Conservation (phyloP, 1,139 yeast species). For the Kluyveromyces sp. region DNA sequence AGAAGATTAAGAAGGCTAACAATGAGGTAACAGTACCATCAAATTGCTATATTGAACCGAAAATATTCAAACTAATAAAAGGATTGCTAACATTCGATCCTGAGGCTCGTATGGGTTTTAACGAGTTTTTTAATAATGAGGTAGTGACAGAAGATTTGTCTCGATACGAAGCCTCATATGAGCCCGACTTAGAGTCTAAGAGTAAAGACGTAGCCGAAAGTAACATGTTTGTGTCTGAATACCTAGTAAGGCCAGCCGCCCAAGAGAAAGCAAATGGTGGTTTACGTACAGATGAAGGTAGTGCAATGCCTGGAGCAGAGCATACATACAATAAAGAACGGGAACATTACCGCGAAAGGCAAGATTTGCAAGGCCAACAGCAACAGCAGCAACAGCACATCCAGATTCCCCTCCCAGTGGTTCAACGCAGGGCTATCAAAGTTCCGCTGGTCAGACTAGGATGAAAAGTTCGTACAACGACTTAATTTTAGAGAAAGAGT, state of each 20-base stretch:
- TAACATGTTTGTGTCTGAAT: slow-evolving; percentile 77
- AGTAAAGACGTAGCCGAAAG: slow-evolving; percentile 56
- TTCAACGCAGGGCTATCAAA: neutral
- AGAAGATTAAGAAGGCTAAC: slow-evolving; percentile 73
- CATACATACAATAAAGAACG: neutral
- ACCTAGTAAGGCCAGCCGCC: slow-evolving; percentile 32
- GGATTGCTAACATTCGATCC: slow-evolving; percentile 77
- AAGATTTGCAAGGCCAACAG: neutral
- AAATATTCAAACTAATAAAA: slow-evolving; percentile 61
- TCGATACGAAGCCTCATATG: slow-evolving; percentile 28
- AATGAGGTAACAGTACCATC: slow-evolving; percentile 73
- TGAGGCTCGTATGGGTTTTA: slow-evolving; percentile 76
- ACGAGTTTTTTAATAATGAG: slow-evolving; percentile 67
- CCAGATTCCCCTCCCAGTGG: neutral
- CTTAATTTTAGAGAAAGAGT: slow-evolving; percentile 55
- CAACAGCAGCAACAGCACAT: neutral
- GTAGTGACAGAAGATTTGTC: slow-evolving; percentile 32
- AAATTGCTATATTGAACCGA: slow-evolving; percentile 37
- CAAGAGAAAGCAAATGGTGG: neutral
- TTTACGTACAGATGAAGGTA: neutral
- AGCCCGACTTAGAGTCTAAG: slow-evolving; percentile 42
- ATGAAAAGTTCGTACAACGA: slow-evolving; percentile 13
- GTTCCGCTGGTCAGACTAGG: neutral
- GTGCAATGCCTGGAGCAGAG: neutral
- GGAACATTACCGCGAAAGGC: neutral